phyloP scores from a whole-genome alignment of 2,329 filamentous ascomycete species.

The Fusarium kyushuense region DNA sequence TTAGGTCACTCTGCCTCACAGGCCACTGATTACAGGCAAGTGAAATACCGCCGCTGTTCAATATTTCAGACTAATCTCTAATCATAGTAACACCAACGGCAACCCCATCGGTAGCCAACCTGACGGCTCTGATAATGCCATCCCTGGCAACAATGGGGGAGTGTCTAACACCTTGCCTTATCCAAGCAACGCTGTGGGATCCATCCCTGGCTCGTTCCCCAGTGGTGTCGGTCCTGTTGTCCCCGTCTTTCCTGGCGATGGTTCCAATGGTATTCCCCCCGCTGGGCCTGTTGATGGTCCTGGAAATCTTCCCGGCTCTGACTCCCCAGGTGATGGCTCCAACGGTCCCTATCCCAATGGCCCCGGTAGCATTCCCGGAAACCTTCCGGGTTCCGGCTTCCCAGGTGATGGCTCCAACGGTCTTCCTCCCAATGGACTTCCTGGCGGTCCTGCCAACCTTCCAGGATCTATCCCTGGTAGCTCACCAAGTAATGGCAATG shows the following conservation, averaged over 20 bases:
- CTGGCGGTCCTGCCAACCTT: slow-evolving; percentile 15
- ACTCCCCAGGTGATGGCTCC: slow-evolving; percentile 22
- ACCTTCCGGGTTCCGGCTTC: slow-evolving; percentile 6
- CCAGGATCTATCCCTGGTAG: slow-evolving; percentile 17
- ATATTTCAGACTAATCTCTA: slow-evolving; percentile 17
- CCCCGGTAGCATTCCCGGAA: slow-evolving; percentile 7
- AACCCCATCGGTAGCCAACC: slow-evolving; percentile 20
- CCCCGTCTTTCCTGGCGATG: slow-evolving; percentile 18
- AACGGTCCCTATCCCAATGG: slow-evolving; percentile 10
- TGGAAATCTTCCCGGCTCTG: slow-evolving; percentile 7
- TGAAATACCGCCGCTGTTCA: not conserved
- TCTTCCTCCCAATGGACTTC: slow-evolving; percentile 24
- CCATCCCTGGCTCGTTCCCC: slow-evolving; percentile 35
- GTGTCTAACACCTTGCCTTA: slow-evolving; percentile 26
- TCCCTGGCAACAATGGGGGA: slow-evolving; percentile 31
- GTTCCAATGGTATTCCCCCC: slow-evolving; percentile 31
- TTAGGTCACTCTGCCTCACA: slow-evolving; percentile 51
- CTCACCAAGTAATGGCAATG: slow-evolving; percentile 11
- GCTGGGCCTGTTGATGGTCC: slow-evolving; percentile 12
- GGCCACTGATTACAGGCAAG: slow-evolving; percentile 52
- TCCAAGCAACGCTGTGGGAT: slow-evolving; percentile 28
- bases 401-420: slow-evolving; percentile 24
- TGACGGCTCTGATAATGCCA: slow-evolving; percentile 24
- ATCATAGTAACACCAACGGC: slow-evolving; percentile 27
- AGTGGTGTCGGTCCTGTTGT: slow-evolving; percentile 8